Conservation (phyloP, 2,329 filamentous ascomycete species). For the Colletotrichum sp. region DNA sequence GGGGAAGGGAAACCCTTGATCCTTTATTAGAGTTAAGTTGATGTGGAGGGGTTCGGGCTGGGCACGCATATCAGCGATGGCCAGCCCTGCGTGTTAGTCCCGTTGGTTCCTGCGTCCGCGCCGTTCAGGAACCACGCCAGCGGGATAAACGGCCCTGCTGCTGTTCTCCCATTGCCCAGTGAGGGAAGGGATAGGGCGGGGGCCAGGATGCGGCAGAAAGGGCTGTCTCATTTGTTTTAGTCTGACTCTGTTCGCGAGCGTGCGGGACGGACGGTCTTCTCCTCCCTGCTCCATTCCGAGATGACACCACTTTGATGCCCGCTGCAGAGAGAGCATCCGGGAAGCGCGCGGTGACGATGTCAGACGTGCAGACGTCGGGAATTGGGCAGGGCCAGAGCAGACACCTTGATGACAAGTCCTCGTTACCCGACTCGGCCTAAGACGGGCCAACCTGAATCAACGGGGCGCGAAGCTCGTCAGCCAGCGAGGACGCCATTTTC, state of each 20-base stretch:
- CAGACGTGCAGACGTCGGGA: neutral
- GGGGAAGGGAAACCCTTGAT: neutral
- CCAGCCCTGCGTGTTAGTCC: neutral
- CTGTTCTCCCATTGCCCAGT: neutral
- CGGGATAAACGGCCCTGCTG: neutral
- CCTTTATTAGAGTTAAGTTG: neutral
- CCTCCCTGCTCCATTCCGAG: neutral
- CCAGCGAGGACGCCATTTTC: neutral
- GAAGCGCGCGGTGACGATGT: neutral
- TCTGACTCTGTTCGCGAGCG: neutral
- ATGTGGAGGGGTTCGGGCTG: neutral
- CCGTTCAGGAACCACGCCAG: neutral
- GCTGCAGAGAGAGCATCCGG: neutral
- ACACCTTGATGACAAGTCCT: neutral
- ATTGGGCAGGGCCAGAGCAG: neutral
- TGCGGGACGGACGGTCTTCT: neutral
- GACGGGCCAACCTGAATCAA: neutral
- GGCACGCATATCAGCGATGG: neutral
- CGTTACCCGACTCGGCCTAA: neutral
- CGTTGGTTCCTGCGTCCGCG: neutral
- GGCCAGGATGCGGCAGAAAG: neutral
- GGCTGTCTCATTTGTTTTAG: neutral
- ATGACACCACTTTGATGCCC: neutral
- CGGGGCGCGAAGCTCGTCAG: neutral
- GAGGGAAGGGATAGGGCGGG: neutral